These are phyloP conservation scores for Aspergillus viridinutans DNA, from an alignment of 2,329 filamentous ascomycete genomes.

Conservation along the genomic window DNA sequence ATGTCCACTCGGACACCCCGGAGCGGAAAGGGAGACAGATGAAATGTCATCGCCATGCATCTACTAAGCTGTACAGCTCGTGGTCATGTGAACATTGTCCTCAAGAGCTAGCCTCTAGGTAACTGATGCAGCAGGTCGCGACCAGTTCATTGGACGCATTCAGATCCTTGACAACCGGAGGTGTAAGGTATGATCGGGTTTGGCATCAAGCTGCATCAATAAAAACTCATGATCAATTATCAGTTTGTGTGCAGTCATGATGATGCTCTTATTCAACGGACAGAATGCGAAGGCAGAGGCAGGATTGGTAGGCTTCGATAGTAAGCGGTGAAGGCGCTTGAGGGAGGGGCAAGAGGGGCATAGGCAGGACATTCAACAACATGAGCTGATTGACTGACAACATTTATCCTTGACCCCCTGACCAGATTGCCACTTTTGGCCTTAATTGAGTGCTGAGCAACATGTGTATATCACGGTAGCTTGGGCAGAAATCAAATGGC, in stretches of 20 bases:
- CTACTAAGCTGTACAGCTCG: constrained; percentile 8
- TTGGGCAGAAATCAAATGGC: constrained; percentile 23
- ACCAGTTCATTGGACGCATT: not conserved
- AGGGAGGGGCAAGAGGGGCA: constrained; percentile 8
- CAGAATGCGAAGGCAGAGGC: constrained; percentile 2
- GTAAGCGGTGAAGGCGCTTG: constrained; percentile 9
- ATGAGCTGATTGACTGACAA: constrained; percentile 11
- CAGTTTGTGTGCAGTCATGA: not conserved
- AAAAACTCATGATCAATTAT: not conserved
- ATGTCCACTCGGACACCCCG: constrained; percentile 33
- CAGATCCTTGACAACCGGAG: not conserved
- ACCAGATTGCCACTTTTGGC: constrained; percentile 12
- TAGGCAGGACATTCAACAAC: constrained; percentile 7
- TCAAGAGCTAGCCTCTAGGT: not conserved
- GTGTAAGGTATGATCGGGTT: not conserved
- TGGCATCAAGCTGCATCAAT: not conserved
- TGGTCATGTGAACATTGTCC: constrained; percentile 18
- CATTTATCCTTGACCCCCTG: constrained; percentile 9
- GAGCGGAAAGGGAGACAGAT: constrained; percentile 13
- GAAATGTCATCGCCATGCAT: constrained; percentile 12
- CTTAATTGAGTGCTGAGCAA: constrained; percentile 5
- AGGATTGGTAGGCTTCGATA: constrained; percentile 10
- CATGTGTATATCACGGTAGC: constrained; percentile 7
- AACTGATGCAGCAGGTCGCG: not conserved
- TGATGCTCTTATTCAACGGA: not conserved